Base-by-base conservation (phyloP, 345 rosid genomes). In the Trapa incisa region DNA sequence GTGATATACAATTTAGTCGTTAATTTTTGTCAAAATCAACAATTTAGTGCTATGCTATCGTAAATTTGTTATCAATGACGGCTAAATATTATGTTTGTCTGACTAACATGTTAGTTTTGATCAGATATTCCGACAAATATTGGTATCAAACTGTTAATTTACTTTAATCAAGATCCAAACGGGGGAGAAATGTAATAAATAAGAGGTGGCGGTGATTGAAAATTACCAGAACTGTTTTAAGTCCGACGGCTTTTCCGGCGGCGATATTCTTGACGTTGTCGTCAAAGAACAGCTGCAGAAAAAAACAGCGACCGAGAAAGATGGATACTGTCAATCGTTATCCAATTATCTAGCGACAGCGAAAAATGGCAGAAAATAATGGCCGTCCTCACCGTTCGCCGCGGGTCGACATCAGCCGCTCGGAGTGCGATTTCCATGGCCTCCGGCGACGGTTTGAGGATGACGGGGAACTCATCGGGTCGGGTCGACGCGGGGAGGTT, bases 201-300 rank as follows among this genome's bases (percentile, higher is more conserved):
- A 17, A 16, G 5, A 16, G 0, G 13, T 2, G 17, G n/a, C 0
- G 37, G 39, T 0, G 41, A 61, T 5, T 14, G 37, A 32, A 9
- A 33, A 0, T 54, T 81, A 91, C 98, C 92, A 93, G 61, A 76
- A 78, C 83, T 16, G 96, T 88, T 6, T 75, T 79, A 36, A 92
- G 87, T 1, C 98, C 98, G 69, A 82, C 63, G 47, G 88, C 73
- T 72, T 87, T 93, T 6, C 93, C 98, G 2, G 97, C 86, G 5
- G 85, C 77, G 10, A 93, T 77, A 68, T 93, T 93, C 37, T 71
- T 78, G 7, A 72, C 74, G 62, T 86, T 93, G 76, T 93, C 98
- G 52, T 93, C 97, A 16, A 90, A 73, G 77, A 93, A 89, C 67
- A 88, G 64, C 96, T 92, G 85, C 76, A 5, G 0, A 13, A 10